A percentile compares a stretch with the other conserved stretches of the same genome.
Evolutionary conservation across 176 grass and related monocot genomes (phyloP).

Genomic region (Lolium rigidum): DNA sequence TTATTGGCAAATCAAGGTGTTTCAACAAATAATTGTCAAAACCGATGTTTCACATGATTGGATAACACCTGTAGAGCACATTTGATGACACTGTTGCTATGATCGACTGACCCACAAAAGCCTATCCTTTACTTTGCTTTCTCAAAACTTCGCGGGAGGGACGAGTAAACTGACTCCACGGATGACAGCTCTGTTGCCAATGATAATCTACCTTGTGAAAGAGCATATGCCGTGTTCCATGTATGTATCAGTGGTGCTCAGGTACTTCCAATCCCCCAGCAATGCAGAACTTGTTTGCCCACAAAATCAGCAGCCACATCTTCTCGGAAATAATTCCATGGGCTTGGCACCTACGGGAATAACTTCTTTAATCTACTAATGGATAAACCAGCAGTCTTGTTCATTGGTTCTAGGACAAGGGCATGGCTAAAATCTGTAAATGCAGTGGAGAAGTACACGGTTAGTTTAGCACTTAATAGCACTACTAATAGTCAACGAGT

Average conservation of each 20-base stretch:
- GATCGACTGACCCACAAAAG: slow-evolving; percentile 28
- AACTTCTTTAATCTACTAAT: slow-evolving; percentile 85
- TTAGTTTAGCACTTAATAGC: slow-evolving; percentile 12
- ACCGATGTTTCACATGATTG: slow-evolving; percentile 43
- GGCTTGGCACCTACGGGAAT: slow-evolving; percentile 56
- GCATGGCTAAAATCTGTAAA: slow-evolving; percentile 97
- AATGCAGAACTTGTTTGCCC: slow-evolving; percentile 39
- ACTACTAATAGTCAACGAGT: not conserved
- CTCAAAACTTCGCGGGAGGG: slow-evolving; percentile 48
- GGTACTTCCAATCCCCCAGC: slow-evolving; percentile 29
- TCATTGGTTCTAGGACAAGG: slow-evolving; percentile 92
- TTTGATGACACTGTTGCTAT: slow-evolving; percentile 34
- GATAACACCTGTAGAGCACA: slow-evolving; percentile 19
- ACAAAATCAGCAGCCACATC: not conserved
- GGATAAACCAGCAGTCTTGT: slow-evolving; percentile 80
- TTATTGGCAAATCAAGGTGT: slow-evolving; percentile 6
- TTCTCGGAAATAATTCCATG: slow-evolving; percentile 29
- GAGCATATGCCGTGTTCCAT: not conserved
- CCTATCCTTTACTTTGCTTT: slow-evolving; percentile 43
- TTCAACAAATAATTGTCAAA: slow-evolving; percentile 49
- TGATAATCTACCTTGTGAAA: slow-evolving; percentile 10
- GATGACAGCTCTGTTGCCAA: not conserved
- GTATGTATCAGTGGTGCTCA: not conserved
- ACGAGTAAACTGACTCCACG: not conserved
- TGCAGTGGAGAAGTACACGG: not conserved